Evolutionary conservation across 495 filamentous ascomycete species (phyloP).

Genomic region (Trichoderma orchidacearum): DNA sequence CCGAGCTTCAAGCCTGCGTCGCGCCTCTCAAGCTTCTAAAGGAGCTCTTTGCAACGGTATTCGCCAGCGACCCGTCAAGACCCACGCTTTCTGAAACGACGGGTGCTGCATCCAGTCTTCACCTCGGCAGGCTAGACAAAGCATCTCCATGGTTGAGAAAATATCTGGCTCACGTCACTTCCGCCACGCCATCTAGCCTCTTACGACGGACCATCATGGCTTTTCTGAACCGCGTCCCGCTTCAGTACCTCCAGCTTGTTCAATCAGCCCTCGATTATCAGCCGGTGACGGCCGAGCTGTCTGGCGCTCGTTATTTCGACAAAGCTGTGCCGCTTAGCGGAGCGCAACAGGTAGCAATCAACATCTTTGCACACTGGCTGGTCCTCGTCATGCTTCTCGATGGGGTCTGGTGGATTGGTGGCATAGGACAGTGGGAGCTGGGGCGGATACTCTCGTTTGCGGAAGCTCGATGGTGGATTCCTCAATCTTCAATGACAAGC

Average conservation of each 20-base stretch:
- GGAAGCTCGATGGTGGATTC: not conserved
- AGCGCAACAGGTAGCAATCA: not conserved
- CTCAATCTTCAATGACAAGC: not conserved
- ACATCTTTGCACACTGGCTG: slow-evolving; percentile 1
- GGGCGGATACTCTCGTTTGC: not conserved
- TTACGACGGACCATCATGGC: not conserved
- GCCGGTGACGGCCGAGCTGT: not conserved
- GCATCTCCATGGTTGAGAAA: not conserved
- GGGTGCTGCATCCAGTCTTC: not conserved
- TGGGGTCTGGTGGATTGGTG: slow-evolving; percentile 1
- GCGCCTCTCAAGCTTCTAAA: slow-evolving; percentile 2
- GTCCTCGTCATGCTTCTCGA: slow-evolving; percentile 1
- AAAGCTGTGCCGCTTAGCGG: not conserved
- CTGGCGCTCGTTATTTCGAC: not conserved
- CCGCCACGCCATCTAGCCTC: not conserved
- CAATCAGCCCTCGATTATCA: not conserved
- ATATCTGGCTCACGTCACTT: not conserved
- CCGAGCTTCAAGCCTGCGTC: slow-evolving; percentile 10
- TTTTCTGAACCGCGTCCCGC: not conserved
- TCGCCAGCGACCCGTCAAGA: not conserved
- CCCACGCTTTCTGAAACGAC: not conserved
- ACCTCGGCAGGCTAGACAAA: not conserved
- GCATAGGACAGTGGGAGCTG: not conserved
- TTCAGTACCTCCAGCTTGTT: not conserved
- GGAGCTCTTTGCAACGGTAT: not conserved